Percentiles rank a stretch among this genome's conserved stretches.
phyloP scores from a whole-genome alignment of 495 filamentous ascomycete genomes.

The Xylaria castorea region DNA sequence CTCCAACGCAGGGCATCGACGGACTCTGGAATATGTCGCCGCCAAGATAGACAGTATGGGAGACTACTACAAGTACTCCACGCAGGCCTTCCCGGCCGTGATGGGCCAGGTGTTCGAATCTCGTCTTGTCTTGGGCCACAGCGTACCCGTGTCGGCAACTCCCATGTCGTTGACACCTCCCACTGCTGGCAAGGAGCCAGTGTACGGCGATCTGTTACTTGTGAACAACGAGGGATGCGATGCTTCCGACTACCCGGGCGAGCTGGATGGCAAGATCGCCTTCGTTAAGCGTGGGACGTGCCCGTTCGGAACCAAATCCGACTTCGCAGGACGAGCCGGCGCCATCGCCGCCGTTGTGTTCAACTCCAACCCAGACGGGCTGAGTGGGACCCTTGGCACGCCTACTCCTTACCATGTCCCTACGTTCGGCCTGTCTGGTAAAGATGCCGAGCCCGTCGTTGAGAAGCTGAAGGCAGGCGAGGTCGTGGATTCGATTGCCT shows the following conservation, averaged over 20 bases:
- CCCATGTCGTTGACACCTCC: conserved; percentile 68
- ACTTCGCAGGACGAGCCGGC: conserved; percentile 61
- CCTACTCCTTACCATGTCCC: conserved; percentile 61
- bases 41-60: conserved; percentile 54
- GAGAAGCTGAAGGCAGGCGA: conserved; percentile 54
- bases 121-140: conserved; percentile 60
- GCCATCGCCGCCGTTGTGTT: conserved; percentile 67
- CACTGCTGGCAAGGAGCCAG: conserved; percentile 62
- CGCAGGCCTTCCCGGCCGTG: conserved; percentile 65
- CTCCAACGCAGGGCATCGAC: conserved; percentile 58
- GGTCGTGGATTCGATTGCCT: conserved; percentile 58
- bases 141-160: conserved; percentile 55
- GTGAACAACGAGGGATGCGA: conserved; percentile 57
- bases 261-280: conserved; percentile 58
- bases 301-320: conserved; percentile 66
- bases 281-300: conserved; percentile 65
- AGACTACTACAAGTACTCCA: conserved; percentile 64
- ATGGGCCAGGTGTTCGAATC: conserved; percentile 64
- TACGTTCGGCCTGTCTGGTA: conserved; percentile 62
- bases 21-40: conserved; percentile 67
- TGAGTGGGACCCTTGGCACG: conserved; percentile 61
- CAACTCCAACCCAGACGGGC: conserved; percentile 57
- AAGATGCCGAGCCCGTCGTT: conserved; percentile 56
- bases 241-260: conserved; percentile 52
- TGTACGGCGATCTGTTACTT: conserved; percentile 52